Percentiles rank a stretch among this genome's conserved stretches.
phyloP scores from a whole-genome alignment of 163 green algal genomes.

The Smithsoniella earleae region DNA sequence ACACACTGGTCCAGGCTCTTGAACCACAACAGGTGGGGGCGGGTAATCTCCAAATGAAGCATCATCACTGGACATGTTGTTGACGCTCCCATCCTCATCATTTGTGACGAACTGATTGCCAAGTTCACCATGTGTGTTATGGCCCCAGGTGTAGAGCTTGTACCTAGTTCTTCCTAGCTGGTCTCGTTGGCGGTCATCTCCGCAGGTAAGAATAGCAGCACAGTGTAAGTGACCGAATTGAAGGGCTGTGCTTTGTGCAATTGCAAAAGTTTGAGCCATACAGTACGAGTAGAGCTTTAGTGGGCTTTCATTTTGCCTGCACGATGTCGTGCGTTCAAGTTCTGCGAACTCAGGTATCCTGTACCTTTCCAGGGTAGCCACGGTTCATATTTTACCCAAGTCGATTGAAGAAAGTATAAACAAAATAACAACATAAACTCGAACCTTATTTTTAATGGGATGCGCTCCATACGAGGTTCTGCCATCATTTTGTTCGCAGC shows the following conservation, averaged over 20 bases:
- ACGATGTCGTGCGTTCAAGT: too few species aligned
- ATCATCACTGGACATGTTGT: too few species aligned
- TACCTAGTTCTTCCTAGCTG: constrained; percentile 18
- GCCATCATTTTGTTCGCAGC: constrained; percentile 17
- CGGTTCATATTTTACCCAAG: too few species aligned
- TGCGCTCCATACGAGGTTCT: constrained; percentile 24
- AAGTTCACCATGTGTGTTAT: constrained; percentile 2
- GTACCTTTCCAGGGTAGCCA: too few species aligned
- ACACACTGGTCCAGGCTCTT: not conserved
- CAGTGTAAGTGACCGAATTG: constrained; percentile 27
- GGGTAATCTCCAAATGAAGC: too few species aligned
- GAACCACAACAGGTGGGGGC: not conserved
- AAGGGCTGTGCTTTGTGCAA: constrained; percentile 26
- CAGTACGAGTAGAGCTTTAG: constrained; percentile 23
- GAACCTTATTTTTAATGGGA: constrained; percentile 11
- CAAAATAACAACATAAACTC: too few species aligned
- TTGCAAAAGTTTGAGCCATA: constrained; percentile 28
- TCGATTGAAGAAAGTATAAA: too few species aligned
- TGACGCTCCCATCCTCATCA: constrained; percentile 3
- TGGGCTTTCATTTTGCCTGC: constrained; percentile 12
- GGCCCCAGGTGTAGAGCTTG: constrained; percentile 27
- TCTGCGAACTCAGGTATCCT: too few species aligned
- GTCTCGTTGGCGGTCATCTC: constrained; percentile 13
- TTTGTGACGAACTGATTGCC: constrained; percentile 4
- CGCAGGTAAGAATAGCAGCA: constrained; percentile 22